Conservation (phyloP, 2,329 filamentous ascomycete genomes). For the Alternaria hordeiaustralica region DNA sequence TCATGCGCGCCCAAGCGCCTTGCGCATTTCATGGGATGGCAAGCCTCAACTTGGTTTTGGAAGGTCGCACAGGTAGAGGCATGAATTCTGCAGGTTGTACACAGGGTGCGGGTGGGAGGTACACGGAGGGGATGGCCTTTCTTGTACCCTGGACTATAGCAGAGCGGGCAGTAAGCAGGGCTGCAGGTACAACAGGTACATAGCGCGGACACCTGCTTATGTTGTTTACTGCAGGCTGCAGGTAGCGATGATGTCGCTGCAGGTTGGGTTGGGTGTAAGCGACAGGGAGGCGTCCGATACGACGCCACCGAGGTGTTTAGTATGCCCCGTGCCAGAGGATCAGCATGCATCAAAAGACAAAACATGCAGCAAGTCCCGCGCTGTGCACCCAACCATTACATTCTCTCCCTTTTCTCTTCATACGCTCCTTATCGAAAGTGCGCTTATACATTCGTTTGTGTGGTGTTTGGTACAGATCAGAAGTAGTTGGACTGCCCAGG, state of each 20-base stretch:
- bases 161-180: neutral
- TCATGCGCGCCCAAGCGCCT: neutral
- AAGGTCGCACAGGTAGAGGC: neutral
- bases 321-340: slow-evolving; percentile 38
- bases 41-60: neutral
- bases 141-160: neutral
- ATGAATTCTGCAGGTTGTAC: slow-evolving; percentile 13
- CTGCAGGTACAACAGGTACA: neutral
- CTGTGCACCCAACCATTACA: slow-evolving; percentile 21
- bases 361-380: slow-evolving; percentile 26
- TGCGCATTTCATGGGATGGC: neutral
- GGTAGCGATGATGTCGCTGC: neutral
- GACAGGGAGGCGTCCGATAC: slow-evolving; percentile 8
- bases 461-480: neutral
- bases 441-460: slow-evolving; percentile 20
- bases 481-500: neutral
- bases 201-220: slow-evolving; percentile 9
- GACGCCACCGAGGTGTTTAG: slow-evolving; percentile 31
- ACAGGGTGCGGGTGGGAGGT: slow-evolving; percentile 13
- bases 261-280: slow-evolving; percentile 4
- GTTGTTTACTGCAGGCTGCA: neutral
- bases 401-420: slow-evolving; percentile 20
- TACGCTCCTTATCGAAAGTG: slow-evolving; percentile 32
- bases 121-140: neutral
- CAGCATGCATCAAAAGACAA: slow-evolving; percentile 32